Base-by-base conservation (phyloP, 495 filamentous ascomycete genomes). In the Ascobolus immersus region DNA sequence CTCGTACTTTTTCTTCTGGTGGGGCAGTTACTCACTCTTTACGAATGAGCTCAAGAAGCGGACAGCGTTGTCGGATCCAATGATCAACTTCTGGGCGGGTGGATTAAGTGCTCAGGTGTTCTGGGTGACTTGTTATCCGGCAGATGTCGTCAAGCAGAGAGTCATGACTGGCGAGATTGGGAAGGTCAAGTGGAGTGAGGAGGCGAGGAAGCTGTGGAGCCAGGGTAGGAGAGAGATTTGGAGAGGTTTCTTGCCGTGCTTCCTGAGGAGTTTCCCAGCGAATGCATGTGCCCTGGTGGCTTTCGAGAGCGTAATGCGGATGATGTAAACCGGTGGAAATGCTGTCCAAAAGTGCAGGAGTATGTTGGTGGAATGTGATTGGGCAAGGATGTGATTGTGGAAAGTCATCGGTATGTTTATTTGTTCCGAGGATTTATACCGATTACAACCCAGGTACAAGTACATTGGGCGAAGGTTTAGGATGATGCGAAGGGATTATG, bases 1-100 rank as follows among this genome's bases (percentile, higher is more conserved):
- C 15, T 67, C 71, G 4, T 89, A 80, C 53, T 96, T 96, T 61
- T 90, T 91, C 63, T 86, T 74, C 57, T 91, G 80, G 84, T 96
- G 86, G 86, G 73, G 73, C 8, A 71, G 67, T 22, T 96, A 96
- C 54, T 82, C 90, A 40, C 33, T 91, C 13, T 59, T 93, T 36
- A 77, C 76, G 11, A 58, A 68, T 13, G 49, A 62, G 37, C 56
- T 96, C 46, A 52, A 61, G 24, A 52, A 65, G 15, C 56, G 66
- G 30, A 91, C 80, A 11, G 55, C 31, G n/a, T 55, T 90, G 36
- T 76, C 73, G 13, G 65, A 69, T 1, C 78, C 82, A 5, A 67
- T 68, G 1, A 61, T 93, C 41, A 93, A 93, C 46, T 96, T 96
- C 60, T 93, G 81, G 86, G 86, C 86, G 0, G 86, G 86, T 9